These are phyloP conservation scores for Starmerella etchellsii DNA, from an alignment of 805 yeast genomes.

Conservation along the genomic window DNA sequence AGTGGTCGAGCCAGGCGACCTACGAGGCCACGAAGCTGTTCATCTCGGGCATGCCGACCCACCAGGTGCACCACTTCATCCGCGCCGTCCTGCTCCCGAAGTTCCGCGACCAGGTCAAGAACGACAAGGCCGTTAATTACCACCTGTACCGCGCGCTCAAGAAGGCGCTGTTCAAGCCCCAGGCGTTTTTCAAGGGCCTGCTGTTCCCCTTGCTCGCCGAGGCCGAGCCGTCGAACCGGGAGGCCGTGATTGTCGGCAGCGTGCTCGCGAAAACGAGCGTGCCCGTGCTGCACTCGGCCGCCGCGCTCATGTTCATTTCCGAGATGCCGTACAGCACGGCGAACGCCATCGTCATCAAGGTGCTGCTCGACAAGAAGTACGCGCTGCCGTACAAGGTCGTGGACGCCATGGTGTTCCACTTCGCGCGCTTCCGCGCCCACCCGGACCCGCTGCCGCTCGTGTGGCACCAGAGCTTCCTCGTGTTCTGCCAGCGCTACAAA, in stretches of 20 bases:
- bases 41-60: constrained; percentile 77
- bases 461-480: constrained; percentile 93
- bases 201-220: constrained; percentile 78
- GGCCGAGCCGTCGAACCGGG: constrained; percentile 73
- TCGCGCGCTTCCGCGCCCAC: constrained; percentile 65
- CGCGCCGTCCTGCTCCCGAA: constrained; percentile 33
- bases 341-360: constrained; percentile 77
- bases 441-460: constrained; percentile 69
- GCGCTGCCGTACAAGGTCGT: constrained; percentile 95
- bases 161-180: constrained; percentile 89
- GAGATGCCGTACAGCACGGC: constrained; percentile 80
- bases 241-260: constrained; percentile 90
- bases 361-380: constrained; percentile 82
- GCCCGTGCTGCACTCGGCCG: constrained; percentile 92
- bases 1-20: constrained; percentile 90
- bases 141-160: constrained; percentile 86
- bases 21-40: constrained; percentile 91
- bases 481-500: constrained; percentile 91
- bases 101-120: constrained; percentile 31
- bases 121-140: constrained; percentile 55
- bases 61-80: constrained; percentile 78
- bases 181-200: constrained; percentile 95
- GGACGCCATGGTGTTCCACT: constrained; percentile 86
- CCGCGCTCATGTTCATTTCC: constrained; percentile 75
- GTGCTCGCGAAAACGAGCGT: constrained; percentile 78